Evolutionary conservation across 192 early-diverging fungal species (phyloP).

Genomic region (Coemansia sp.): DNA sequence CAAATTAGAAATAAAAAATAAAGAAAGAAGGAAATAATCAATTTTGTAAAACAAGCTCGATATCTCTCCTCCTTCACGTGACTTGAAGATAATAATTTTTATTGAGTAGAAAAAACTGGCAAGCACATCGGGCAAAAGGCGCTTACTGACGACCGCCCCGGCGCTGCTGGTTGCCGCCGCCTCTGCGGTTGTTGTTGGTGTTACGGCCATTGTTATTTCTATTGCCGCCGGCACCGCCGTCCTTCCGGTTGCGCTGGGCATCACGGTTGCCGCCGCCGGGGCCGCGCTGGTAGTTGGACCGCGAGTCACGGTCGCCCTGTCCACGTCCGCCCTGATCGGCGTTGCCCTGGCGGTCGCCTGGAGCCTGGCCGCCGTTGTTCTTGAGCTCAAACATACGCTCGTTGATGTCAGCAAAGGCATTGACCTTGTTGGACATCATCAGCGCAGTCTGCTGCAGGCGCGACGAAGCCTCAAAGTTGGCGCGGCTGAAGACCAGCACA

Average conservation of each 20-base stretch:
- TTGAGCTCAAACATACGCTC: constrained; percentile 86
- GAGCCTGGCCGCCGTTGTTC: constrained; percentile 50
- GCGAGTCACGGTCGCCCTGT: constrained; percentile 40
- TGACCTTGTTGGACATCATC: constrained; percentile 84
- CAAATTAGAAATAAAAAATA: not conserved
- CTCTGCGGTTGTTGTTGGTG: constrained; percentile 17
- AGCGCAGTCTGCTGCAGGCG: constrained; percentile 84
- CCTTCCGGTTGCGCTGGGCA: constrained; percentile 18
- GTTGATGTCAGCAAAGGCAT: constrained; percentile 82
- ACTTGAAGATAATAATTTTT: constrained; percentile 11
- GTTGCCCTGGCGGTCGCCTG: constrained; percentile 39
- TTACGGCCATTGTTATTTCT: constrained; percentile 14
- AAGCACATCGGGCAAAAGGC: not conserved
- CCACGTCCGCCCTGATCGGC: constrained; percentile 28
- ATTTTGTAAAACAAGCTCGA: not conserved
- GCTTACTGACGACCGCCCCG: not conserved
- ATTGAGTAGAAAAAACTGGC: not conserved
- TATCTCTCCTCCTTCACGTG: not conserved
- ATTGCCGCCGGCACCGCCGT: constrained; percentile 14
- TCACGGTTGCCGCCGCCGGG: constrained; percentile 33
- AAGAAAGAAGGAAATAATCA: not conserved
- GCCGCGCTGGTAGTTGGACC: constrained; percentile 44
- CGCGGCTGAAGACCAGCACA: constrained; percentile 76
- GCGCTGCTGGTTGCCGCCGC: constrained; percentile 13
- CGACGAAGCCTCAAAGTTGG: constrained; percentile 65